Evolutionary conservation across 768 basidiomycete genomes (phyloP), one percentile per base, ranked within the genome.

Genomic region (Mycena haematopus): DNA sequence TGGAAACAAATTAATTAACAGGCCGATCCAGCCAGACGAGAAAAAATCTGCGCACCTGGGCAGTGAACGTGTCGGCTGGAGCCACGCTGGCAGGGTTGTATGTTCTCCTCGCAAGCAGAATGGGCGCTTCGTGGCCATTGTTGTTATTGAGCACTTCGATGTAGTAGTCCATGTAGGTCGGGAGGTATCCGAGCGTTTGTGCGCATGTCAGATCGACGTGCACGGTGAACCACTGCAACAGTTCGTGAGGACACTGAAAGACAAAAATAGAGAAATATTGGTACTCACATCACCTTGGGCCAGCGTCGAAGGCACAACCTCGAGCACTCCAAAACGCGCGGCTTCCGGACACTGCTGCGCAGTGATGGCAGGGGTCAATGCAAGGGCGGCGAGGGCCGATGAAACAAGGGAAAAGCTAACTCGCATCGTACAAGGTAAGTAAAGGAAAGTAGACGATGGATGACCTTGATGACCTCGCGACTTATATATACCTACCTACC

Each of bases 161-260:
- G 25, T 58, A 58, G 25, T 58, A 58, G 56, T 58, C 56, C 47
- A 58, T 49, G 47, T 58, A 58, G 7, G 56, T 57, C 33, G 56
- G 56, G 22, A 57, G 56, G 56, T 49, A 57, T 17, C 56, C 56
- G 4, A 36, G 14, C 45, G 36, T 11, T 10, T 46, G 0, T 17
- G 56, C 31, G 15, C 56, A 57, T 3, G 6, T 14, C 45, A 57
- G 24, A 24, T 57, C 56, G 24, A 57, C 46, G 19, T 57, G 45
- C 4, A 58, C 56, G n/a, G 46, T 58, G 56, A 58, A 58, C 15
- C 17, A 24, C 56, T 58, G 6, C 1, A 21, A 46, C 21, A 22
- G 45, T 22, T 13, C 9, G 14, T 8, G 7, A 21, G 29, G n/a
- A n/a, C 29, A 31, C 29, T 31, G 6, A 21, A 29, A 13, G n/a